Base-by-base conservation (phyloP, 2,329 filamentous ascomycete genomes). In the Sarocladium strictum region DNA sequence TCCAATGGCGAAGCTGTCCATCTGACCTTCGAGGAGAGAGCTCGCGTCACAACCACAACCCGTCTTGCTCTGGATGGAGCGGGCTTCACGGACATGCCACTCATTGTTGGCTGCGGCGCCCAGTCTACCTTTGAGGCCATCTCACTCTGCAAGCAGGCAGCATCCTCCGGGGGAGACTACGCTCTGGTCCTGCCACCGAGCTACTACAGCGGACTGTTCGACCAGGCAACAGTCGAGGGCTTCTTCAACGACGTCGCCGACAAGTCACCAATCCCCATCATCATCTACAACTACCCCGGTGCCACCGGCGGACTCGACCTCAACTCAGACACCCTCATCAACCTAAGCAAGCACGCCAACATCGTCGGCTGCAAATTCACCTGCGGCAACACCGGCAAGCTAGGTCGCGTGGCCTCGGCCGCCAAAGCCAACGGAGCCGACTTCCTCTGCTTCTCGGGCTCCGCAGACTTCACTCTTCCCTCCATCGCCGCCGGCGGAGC, bases 1-100 rank as follows among this genome's bases (percentile, higher is more conserved):
- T 90, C 86, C 65, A 93, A 93, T 65, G 89, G 89, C 62, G 89
- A 94, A 73, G 88, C 89, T 7, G 87, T 91, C 12, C 88, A 91
- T 64, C 78, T 93, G 32, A 84, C 84, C 41, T 85, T 85, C 62
- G 74, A 79, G 23, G 89, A 93, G 71, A 82, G 88, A 56, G 78
- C 80, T 49, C 72, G 81, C 53, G 82, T 93, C 62, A 91, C 86
- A 6, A 73, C 74, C 52, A 83, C 85, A 32, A 91, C 87, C 1
- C 84, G 89, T 38, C 77, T 80, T 58, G 86, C 87, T 14, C 76
- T 92, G 43, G 80, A 89, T 65, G 60, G 60, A 24, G 80, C 83
- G 29, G 86, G 87, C 2, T 89, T 81, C 69, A 65, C 75, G 1
- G 71, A 80, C 59, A 75, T 90, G 70, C 47, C 47, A 2, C 87